These are phyloP conservation scores for Austroboletus festivus DNA, from an alignment of 768 basidiomycete species.

Conservation along the genomic window DNA sequence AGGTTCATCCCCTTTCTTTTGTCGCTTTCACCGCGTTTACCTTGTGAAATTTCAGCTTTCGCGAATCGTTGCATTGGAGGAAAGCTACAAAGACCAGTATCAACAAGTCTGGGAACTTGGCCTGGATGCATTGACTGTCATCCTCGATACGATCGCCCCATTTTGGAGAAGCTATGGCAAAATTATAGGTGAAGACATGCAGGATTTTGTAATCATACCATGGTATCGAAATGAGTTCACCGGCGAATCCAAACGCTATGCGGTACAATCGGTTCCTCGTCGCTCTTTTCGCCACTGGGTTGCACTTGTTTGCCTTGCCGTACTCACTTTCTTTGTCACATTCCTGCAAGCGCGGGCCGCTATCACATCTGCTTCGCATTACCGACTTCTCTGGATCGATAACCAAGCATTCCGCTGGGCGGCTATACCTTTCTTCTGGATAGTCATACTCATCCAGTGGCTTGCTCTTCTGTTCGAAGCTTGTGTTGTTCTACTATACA, in stretches of 20 bases:
- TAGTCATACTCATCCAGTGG: slow-evolving; percentile 66
- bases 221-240: slow-evolving; percentile 84
- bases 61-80: slow-evolving; percentile 65
- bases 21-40: slow-evolving; percentile 1
- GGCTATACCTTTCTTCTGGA: slow-evolving; percentile 59
- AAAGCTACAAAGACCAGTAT: slow-evolving; percentile 76
- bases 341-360: slow-evolving; percentile 60
- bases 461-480: slow-evolving; percentile 58
- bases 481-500: slow-evolving; percentile 53
- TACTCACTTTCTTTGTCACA: slow-evolving; percentile 45
- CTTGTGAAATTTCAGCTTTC: slow-evolving; percentile 48
- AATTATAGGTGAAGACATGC: slow-evolving; percentile 75
- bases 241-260: slow-evolving; percentile 68
- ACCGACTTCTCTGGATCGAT: slow-evolving; percentile 55
- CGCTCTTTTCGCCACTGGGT: slow-evolving; percentile 71
- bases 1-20: slow-evolving; percentile 42
- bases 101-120: slow-evolving; percentile 81
- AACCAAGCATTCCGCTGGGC: slow-evolving; percentile 63
- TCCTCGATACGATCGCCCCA: slow-evolving; percentile 73
- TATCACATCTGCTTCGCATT: slow-evolving; percentile 49
- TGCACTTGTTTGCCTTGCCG: slow-evolving; percentile 51
- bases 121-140: slow-evolving; percentile 71
- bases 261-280: slow-evolving; percentile 52
- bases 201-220: slow-evolving; percentile 78
- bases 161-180: slow-evolving; percentile 82